Evolutionary conservation across 345 rosid species (phyloP), one percentile per base, ranked within the genome.

Genomic region (Litchi chinensis): DNA sequence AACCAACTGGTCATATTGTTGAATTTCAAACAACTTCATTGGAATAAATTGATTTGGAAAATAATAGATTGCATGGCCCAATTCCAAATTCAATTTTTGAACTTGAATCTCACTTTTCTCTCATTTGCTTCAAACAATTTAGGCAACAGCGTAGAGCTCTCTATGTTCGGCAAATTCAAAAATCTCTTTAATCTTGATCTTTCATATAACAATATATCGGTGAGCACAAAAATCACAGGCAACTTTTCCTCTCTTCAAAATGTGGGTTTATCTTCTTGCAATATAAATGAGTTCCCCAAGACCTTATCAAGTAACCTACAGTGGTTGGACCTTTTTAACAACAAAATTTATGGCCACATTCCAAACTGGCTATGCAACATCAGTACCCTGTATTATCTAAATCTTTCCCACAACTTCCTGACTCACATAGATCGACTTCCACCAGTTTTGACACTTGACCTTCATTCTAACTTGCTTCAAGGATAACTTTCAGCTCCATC

Each of bases 261-360:
- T 1, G 10, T 84, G 28, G 9, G 24, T 8, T 69, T 79, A 16
- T 70, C 82, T 46, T 68, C 68, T 26, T 84, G 85, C 73, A 82
- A 75, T 5, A 65, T 85, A 5, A 82, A 46, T 22, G 72, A 43
- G 15, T 69, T 85, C 19, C 88, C 85, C 1, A n/a, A 22, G 13
- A 66, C 75, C 24, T 40, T 71, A 57, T 60, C 28, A 24, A 9
- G 22, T n/a, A 5, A 5, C 18, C 16, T 85, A 19, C 0, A 3
- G 0, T 10, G 0, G 9, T 5, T 84, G 22, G 75, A 77, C 68
- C 57, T 57, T n/a, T 63, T 66, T 48, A 4, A 67, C 13, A 85
- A 85, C 16, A 26, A 26, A 26, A 26, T 26, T 26, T 1, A 26
- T 26, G 28, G 28, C 28, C 28, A 26, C 28, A 26, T 26, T 26